Percentiles rank a stretch among this genome's conserved stretches.
Evolutionary conservation across 768 basidiomycete genomes (phyloP).

Genomic region (Butyriboletus loyo): DNA sequence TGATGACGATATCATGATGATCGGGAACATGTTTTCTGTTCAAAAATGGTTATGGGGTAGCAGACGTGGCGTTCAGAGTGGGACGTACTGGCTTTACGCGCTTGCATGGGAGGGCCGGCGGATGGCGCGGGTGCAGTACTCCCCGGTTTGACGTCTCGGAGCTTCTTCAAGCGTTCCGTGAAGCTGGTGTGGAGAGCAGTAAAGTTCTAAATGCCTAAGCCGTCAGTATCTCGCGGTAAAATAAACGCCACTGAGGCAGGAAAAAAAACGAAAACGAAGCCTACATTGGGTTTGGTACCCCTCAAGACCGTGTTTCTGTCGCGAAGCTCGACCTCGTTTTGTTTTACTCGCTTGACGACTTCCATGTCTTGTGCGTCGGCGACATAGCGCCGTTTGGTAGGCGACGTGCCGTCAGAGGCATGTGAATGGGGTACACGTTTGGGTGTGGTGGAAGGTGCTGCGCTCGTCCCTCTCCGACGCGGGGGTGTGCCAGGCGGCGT

Average conservation of each 20-base stretch:
- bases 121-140: constrained; percentile 42
- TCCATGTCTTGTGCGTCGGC: constrained; percentile 76
- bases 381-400: constrained; percentile 74
- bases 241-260: background rate
- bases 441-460: constrained; percentile 21
- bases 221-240: background rate
- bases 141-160: constrained; percentile 63
- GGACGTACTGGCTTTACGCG: constrained; percentile 67
- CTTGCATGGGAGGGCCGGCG: constrained; percentile 39
- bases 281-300: constrained; percentile 79
- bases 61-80: background rate
- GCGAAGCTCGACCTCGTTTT: constrained; percentile 72
- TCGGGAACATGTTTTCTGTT: constrained; percentile 77
- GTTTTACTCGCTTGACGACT: constrained; percentile 77
- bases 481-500: constrained; percentile 63
- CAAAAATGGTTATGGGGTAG: background rate
- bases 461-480: constrained; percentile 23
- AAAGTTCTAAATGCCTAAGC: constrained; percentile 65
- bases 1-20: constrained; percentile 94
- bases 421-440: constrained; percentile 21
- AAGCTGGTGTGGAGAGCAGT: constrained; percentile 61
- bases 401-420: constrained; percentile 36
- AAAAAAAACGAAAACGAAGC: constrained; percentile 22
- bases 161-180: constrained; percentile 73
- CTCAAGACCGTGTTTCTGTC: constrained; percentile 83